phyloP scores from a whole-genome alignment of 1,284 basidiomycete species.

The Coriolopsis trogii region DNA sequence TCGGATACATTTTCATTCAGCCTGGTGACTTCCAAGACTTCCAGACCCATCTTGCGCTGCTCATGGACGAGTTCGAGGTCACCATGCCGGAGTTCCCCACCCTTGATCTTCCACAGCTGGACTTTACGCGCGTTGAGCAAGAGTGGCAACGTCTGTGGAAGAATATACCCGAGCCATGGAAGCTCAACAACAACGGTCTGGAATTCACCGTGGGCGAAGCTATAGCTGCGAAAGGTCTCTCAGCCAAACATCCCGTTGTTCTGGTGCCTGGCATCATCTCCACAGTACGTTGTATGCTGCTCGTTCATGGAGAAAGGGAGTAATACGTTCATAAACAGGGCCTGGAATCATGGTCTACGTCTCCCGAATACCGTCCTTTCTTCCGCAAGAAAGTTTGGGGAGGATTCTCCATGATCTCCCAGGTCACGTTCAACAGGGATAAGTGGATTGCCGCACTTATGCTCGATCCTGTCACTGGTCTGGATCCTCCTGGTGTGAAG shows the following conservation, averaged over 20 bases:
- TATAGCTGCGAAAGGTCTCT: constrained; percentile 67
- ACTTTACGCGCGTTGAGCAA: constrained; percentile 61
- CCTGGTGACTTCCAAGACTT: constrained; percentile 58
- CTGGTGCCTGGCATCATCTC: constrained; percentile 82
- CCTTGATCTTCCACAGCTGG: constrained; percentile 57
- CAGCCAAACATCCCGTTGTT: constrained; percentile 78
- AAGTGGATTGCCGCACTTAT: constrained; percentile 90
- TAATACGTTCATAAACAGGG: constrained; percentile 44
- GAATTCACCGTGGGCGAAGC: constrained; percentile 85
- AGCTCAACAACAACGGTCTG: constrained; percentile 79
- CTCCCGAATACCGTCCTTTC: constrained; percentile 75
- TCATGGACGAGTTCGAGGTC: constrained; percentile 49
- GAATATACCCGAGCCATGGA: constrained; percentile 76
- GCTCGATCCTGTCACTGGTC: constrained; percentile 89
- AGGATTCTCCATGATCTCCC: constrained; percentile 83
- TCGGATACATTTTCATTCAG: constrained; percentile 64
- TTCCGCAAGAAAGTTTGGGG: constrained; percentile 91
- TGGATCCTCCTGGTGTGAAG: constrained; percentile 90
- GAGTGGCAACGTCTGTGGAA: constrained; percentile 71
- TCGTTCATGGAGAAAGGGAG: neutral
- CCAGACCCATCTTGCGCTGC: constrained; percentile 42
- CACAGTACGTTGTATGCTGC: constrained; percentile 49
- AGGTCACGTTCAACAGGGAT: constrained; percentile 84
- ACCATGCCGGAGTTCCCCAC: constrained; percentile 60
- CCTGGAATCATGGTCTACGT: constrained; percentile 86